Evolutionary conservation across 2,329 filamentous ascomycete genomes (phyloP).

Genomic region (Coniochaeta hoffmannii): DNA sequence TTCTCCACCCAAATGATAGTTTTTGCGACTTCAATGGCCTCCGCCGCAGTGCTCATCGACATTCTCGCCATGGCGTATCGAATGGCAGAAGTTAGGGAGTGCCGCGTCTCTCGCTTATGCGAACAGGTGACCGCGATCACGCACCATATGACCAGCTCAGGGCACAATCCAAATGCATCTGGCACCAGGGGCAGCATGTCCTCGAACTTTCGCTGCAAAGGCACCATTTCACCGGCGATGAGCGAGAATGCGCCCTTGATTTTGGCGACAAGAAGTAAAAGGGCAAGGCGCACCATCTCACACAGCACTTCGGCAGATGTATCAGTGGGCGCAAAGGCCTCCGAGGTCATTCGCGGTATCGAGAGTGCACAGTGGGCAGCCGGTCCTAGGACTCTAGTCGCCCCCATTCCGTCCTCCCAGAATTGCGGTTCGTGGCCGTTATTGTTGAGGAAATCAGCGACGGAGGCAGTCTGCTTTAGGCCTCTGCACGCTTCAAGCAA

Average conservation of each 20-base stretch:
- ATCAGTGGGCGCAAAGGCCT: neutral
- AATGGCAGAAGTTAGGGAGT: neutral
- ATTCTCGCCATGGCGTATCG: neutral
- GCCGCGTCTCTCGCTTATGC: neutral
- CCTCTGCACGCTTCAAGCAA: neutral
- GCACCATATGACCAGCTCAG: neutral
- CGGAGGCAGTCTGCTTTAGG: neutral
- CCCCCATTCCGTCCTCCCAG: neutral
- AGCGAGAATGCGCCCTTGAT: neutral
- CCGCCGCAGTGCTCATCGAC: neutral
- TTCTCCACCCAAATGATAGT: neutral
- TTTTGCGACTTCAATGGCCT: neutral
- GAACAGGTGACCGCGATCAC: neutral
- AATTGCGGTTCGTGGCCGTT: neutral
- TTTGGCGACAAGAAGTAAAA: neutral
- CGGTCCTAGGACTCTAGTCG: neutral
- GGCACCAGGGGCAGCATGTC: neutral
- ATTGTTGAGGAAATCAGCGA: neutral
- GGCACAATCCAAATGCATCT: neutral
- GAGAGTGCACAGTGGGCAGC: neutral
- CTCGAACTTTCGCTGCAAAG: neutral
- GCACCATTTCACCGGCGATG: neutral
- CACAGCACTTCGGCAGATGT: neutral
- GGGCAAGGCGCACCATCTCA: neutral
- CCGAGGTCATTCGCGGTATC: neutral